These are phyloP conservation scores for Cymbidium sinense DNA, from an alignment of 106 monocot species.

Conservation along the genomic window DNA sequence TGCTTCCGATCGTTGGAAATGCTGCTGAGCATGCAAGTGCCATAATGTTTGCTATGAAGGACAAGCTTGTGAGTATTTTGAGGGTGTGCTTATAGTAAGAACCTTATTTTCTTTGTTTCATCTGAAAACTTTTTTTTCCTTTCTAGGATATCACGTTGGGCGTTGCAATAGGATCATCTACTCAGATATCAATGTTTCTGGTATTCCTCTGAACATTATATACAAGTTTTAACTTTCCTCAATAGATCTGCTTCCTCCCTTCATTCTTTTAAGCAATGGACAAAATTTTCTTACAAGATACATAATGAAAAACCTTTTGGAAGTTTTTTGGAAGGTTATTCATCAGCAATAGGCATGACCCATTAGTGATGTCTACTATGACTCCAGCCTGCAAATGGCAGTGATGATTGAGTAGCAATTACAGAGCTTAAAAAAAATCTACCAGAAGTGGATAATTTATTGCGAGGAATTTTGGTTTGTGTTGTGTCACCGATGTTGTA, in stretches of 20 bases:
- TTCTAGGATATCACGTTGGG: conserved; percentile 84
- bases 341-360: too few species aligned
- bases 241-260: neutral
- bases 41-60: conserved; percentile 95
- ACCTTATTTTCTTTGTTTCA: neutral
- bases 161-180: conserved; percentile 94
- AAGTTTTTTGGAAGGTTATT: too few species aligned
- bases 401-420: too few species aligned
- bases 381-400: too few species aligned
- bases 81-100: neutral
- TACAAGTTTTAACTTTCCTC: neutral
- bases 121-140: neutral
- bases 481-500: too few species aligned
- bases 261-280: neutral
- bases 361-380: too few species aligned
- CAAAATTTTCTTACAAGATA: neutral
- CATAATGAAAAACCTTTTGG: too few species aligned
- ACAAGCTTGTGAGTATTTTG: conserved; percentile 74
- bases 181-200: conserved; percentile 98
- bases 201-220: conserved; percentile 17
- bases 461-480: too few species aligned
- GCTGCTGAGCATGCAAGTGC: conserved; percentile 97
- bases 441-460: too few species aligned
- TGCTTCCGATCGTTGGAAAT: conserved; percentile 98
- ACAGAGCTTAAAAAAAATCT: too few species aligned